Evolutionary conservation across 768 basidiomycete species (phyloP).

Genomic region (Panus rudis): DNA sequence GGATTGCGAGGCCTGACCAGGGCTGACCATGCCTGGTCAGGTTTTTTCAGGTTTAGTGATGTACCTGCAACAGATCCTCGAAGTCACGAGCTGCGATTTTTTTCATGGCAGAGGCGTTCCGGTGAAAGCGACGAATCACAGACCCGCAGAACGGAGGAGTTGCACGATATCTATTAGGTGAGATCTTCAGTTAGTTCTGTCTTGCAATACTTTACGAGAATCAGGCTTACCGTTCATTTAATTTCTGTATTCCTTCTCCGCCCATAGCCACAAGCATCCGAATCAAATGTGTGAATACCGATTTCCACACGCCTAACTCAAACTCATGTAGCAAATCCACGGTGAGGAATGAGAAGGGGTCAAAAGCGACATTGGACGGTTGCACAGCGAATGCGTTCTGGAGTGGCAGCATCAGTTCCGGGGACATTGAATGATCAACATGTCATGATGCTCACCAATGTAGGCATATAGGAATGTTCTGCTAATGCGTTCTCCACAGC

Average conservation of each 20-base stretch:
- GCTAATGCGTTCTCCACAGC: constrained; percentile 23
- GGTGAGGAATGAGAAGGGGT: constrained; percentile 19
- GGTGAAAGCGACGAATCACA: constrained; percentile 14
- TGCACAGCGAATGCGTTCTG: constrained; percentile 30
- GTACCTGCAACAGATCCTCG: constrained; percentile 22
- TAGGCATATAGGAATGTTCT: constrained; percentile 25
- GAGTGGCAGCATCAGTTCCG: constrained; percentile 13
- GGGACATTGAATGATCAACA: not conserved
- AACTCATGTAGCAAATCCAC: constrained; percentile 36
- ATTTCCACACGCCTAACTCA: constrained; percentile 30
- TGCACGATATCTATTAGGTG: constrained; percentile 5
- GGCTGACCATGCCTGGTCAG: too few species aligned
- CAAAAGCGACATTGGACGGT: constrained; percentile 25
- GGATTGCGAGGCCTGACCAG: too few species aligned
- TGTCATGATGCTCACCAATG: constrained; percentile 14
- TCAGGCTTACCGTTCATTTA: constrained; percentile 7
- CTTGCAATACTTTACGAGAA: too few species aligned
- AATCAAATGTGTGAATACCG: constrained; percentile 20
- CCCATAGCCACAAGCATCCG: constrained; percentile 13
- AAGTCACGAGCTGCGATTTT: constrained; percentile 23
- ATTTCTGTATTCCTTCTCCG: not conserved
- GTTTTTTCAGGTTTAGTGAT: too few species aligned
- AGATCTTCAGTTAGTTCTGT: not conserved
- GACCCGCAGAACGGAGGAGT: constrained; percentile 22
- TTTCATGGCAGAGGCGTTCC: constrained; percentile 20